Base-by-base conservation (phyloP, 202 grass and related monocot species). In the Schoenoplectus tabernaemontani region DNA sequence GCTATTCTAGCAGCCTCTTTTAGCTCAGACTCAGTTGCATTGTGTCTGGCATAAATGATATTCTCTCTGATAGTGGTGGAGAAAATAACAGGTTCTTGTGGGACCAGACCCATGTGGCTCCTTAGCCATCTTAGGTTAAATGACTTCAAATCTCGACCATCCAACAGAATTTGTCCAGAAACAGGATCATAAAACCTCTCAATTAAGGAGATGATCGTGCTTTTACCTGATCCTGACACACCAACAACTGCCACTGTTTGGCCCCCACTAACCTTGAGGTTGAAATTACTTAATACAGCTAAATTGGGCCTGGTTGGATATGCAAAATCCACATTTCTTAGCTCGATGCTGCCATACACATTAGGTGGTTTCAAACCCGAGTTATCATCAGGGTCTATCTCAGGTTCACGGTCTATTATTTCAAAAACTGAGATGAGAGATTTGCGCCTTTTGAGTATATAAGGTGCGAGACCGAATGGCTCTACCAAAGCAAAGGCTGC, bases 21-120 rank as follows among this genome's bases (percentile, higher is more conserved):
- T 12, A 95, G 85, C 84, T 98, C 95, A 48, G 91, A 88, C 57
- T 98, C 95, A 13, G 95, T 92, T 51, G 95, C 95, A 56, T 98
- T 98, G 78, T 95, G 95, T 80, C 91, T 86, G 44, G 95, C 95
- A 89, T 98, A 98, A 22, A 98, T 98, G 57, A 98, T 98, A 59
- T 95, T 98, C 36, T 98, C 95, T 87, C 91, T 92, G 86, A 98
- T 98, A 37, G 95, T 98, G 20, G 95, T 95, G 22, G 95, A 98
- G 86, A 98, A 98, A 81, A 98, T 98, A 76, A 91, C 84, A 5
- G 95, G 95, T 43, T 98, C 95, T 91, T 98, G 91, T 33, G 87
- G 95, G 87, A 98, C 87, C 63, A 98, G 82, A 63, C 95, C 95
- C 95, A 98, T 92, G 86, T 98, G 95, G 74, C 91, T 92, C 73